These are phyloP conservation scores for Arthrobotrys sphaeroides DNA, from an alignment of 2,329 filamentous ascomycete genomes.

Conservation along the genomic window DNA sequence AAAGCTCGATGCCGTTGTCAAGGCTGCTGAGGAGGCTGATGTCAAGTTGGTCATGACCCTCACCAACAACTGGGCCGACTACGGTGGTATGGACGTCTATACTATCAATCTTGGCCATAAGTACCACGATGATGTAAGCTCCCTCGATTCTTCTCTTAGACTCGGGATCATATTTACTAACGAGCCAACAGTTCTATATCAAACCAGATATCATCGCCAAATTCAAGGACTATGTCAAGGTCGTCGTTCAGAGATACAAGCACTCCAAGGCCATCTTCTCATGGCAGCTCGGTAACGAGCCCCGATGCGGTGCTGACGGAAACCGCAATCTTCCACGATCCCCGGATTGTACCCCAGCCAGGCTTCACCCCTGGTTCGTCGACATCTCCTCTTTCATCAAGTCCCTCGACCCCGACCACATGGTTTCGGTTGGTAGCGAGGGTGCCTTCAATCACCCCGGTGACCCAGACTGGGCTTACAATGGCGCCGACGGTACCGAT, in stretches of 20 bases:
- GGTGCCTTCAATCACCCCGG: conserved; percentile 58
- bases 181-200: conserved; percentile 63
- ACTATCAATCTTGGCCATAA: conserved; percentile 67
- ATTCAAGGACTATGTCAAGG: conserved; percentile 65
- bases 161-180: not conserved
- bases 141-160: not conserved
- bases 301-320: conserved; percentile 65
- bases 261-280: conserved; percentile 66
- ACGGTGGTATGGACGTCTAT: conserved; percentile 70
- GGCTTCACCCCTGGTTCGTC: conserved; percentile 65
- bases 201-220: conserved; percentile 66
- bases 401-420: conserved; percentile 65
- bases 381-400: conserved; percentile 69
- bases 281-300: conserved; percentile 69
- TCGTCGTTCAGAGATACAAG: conserved; percentile 65
- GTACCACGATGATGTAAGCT: conserved; percentile 65
- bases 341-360: conserved; percentile 61
- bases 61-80: conserved; percentile 69
- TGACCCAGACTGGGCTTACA: conserved; percentile 61
- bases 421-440: conserved; percentile 68
- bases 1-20: conserved; percentile 66
- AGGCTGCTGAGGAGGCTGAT: conserved; percentile 64
- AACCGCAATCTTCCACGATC: conserved; percentile 64
- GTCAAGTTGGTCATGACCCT: conserved; percentile 68
- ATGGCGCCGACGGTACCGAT: conserved; percentile 65